These are phyloP conservation scores for Tricholoma sp. DNA, from an alignment of 768 basidiomycete genomes.

Conservation along the genomic window DNA sequence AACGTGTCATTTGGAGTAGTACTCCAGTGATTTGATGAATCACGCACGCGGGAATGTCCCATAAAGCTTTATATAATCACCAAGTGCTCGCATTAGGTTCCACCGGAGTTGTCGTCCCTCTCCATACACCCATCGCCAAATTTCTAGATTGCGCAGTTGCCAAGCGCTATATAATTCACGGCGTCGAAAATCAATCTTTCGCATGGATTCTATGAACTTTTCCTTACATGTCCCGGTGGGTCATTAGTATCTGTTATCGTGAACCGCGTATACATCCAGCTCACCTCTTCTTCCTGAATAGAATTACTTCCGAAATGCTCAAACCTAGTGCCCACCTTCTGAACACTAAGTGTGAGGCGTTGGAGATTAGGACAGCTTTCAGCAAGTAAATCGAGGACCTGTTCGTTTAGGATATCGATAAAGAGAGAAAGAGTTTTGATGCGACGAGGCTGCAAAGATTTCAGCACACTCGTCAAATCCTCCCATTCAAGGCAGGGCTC, in stretches of 20 bases:
- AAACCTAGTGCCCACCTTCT: slow-evolving; percentile 10
- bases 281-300: not conserved
- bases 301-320: slow-evolving; percentile 10
- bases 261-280: not conserved
- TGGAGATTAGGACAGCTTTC: slow-evolving; percentile 17
- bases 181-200: slow-evolving; percentile 8
- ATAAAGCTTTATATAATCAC: not conserved
- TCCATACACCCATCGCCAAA: slow-evolving; percentile 21
- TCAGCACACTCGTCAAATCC: slow-evolving; percentile 14
- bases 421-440: slow-evolving; percentile 18
- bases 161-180: slow-evolving; percentile 13
- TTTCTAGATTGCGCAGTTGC: slow-evolving; percentile 17
- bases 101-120: slow-evolving; percentile 16
- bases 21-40: too few relatives aligned
- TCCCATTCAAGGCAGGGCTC: slow-evolving; percentile 15
- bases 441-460: slow-evolving; percentile 13
- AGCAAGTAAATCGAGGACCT: slow-evolving; percentile 20
- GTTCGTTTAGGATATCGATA: slow-evolving; percentile 12
- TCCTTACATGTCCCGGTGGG: not conserved
- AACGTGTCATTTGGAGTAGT: too few relatives aligned
- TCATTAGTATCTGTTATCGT: not conserved
- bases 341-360: slow-evolving; percentile 15
- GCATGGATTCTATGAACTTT: not conserved
- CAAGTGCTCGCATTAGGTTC: slow-evolving; percentile 19
- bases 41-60: too few relatives aligned